phyloP scores from a whole-genome alignment of 768 basidiomycete genomes.

The Zangia roseola region DNA sequence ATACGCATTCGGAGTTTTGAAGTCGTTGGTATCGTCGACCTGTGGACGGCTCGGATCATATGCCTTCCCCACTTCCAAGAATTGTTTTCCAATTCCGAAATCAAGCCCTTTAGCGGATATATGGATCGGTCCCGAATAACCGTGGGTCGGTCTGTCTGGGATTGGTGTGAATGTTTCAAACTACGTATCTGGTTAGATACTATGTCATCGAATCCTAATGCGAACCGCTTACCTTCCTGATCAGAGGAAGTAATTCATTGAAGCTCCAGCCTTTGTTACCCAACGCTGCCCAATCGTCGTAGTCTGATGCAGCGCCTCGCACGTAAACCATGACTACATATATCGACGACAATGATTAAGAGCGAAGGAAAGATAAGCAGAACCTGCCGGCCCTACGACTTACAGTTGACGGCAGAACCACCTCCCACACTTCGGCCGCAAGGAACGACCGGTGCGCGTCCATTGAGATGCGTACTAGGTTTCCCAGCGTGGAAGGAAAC shows the following conservation, averaged over 20 bases:
- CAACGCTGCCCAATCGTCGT: conserved; percentile 54
- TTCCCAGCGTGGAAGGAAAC: conserved; percentile 42
- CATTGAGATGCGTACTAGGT: conserved; percentile 43
- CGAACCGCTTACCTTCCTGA: conserved; percentile 37
- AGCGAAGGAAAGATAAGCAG: no score
- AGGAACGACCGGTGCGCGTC: conserved; percentile 44
- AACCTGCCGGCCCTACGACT: no score
- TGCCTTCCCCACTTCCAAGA: conserved; percentile 42
- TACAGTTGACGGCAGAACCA: conserved; percentile 62
- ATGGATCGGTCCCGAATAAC: conserved; percentile 32
- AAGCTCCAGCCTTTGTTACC: conserved; percentile 63
- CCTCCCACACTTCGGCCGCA: conserved; percentile 57
- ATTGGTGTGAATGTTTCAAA: conserved; percentile 35
- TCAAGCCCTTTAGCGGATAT: conserved; percentile 17
- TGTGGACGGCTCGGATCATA: conserved; percentile 47
- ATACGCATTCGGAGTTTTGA: conserved; percentile 30
- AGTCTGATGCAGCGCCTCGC: conserved; percentile 60
- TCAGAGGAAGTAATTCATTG: conserved; percentile 51
- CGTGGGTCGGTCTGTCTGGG: conserved; percentile 27
- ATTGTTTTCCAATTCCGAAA: conserved; percentile 37
- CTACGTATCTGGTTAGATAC: not conserved
- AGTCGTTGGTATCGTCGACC: conserved; percentile 48
- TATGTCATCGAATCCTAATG: no score
- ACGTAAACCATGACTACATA: conserved; percentile 48
- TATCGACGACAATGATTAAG: not conserved